Base-by-base conservation (phyloP, 257 asterid genomes). In the Knoxia roxburghii region DNA sequence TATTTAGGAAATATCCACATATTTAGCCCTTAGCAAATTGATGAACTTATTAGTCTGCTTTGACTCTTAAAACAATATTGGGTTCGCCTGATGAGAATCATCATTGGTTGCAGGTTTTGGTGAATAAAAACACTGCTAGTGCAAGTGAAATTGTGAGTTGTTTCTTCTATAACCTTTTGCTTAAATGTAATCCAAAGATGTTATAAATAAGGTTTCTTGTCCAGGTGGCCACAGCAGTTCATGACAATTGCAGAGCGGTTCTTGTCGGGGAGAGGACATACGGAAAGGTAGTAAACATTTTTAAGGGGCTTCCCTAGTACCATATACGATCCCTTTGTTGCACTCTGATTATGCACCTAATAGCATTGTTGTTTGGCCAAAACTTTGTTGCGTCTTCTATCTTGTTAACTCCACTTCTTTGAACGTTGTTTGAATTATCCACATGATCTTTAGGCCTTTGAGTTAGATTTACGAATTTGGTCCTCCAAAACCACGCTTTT, bases 191-290 rank as follows among this genome's bases (percentile, higher is more conserved):
- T 56, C 15, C 10, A 9, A 7, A 41, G 30, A 18, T 72, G 27
- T 59, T 68, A 59, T 68, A 29, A 75, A 33, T 14, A 40, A 15
- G 56, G 64, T 68, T 78, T 68, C 18, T 60, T 69, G 61, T 80
- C 76, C 89, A 94, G 99, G 99, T 94, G 69, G 99, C 96, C 68
- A 90, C 97, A 54, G 99, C 99, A 48, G 96, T 94, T 84, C 99
- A 94, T 68, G 99, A 94, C 80, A 94, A 94, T 80, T 94, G 99
- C 68, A 84, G 83, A 85, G 99, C 99, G 68, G 90, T 88, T 75
- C 97, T 94, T 72, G 99, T 90, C 59, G 99, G 99, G 64, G 97
- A 94, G 53, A 87, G 86, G 86, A 94, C 99, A 26, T 94, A 85
- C 57, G 99, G 99, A 69, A 94, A 94, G 96, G 99, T 90, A 65